Evolutionary conservation across 345 rosid genomes (phyloP).

Genomic region (Clausena lansium): DNA sequence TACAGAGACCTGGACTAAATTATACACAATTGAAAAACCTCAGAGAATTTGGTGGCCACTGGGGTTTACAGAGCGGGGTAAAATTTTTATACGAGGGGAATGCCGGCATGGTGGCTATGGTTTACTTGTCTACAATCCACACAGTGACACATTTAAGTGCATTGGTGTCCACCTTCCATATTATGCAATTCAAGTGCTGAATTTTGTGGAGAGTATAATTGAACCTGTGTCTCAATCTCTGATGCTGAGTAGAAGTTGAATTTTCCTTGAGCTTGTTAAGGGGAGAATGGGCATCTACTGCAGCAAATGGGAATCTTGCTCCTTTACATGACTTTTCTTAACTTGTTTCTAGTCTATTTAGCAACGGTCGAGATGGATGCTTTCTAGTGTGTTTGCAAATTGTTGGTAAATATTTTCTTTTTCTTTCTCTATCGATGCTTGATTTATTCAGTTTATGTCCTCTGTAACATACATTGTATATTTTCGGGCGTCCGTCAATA

Average conservation of each 20-base stretch:
- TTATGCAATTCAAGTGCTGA: slow-evolving; percentile 15
- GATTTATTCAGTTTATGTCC: not conserved
- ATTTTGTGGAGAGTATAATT: slow-evolving; percentile 8
- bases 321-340: not conserved
- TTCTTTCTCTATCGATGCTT: not conserved
- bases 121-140: slow-evolving; percentile 9
- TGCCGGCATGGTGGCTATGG: slow-evolving; percentile 9
- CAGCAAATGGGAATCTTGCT: not conserved
- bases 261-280: not conserved
- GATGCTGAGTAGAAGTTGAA: not conserved
- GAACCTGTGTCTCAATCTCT: slow-evolving; percentile 9
- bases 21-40: slow-evolving; percentile 7
- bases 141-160: slow-evolving; percentile 12
- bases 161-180: slow-evolving; percentile 4
- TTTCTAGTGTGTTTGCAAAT: not conserved
- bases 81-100: slow-evolving; percentile 1
- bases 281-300: not conserved
- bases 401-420: not conserved
- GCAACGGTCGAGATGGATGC: not conserved
- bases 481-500: not conserved
- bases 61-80: slow-evolving; percentile 11
- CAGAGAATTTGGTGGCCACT: slow-evolving; percentile 11
- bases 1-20: slow-evolving; percentile 13
- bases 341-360: not conserved
- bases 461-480: not conserved